Base-by-base conservation (phyloP, 768 basidiomycete genomes). In the Kwoniella dejecticola region DNA sequence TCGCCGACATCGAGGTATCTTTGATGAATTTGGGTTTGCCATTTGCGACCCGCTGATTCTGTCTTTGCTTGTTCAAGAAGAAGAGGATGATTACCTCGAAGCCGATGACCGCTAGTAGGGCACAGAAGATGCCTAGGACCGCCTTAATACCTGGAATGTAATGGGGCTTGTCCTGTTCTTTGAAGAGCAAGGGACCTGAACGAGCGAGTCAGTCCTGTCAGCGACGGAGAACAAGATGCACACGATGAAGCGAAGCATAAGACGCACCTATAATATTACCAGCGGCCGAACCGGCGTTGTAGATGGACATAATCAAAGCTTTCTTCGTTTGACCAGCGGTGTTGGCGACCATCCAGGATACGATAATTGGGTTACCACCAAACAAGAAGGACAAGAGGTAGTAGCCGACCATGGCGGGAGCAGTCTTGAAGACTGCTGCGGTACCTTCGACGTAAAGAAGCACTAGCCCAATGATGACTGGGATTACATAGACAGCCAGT, bases 211-310 rank as follows among this genome's bases (percentile, higher is more conserved):
- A n/a, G n/a, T n/a, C n/a, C n/a, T n/a, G n/a, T n/a, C n/a, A n/a
- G n/a, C n/a, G n/a, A n/a, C n/a, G n/a, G n/a, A n/a, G n/a, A n/a
- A n/a, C n/a, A n/a, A n/a, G n/a, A n/a, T n/a, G n/a, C n/a, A n/a
- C n/a, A n/a, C n/a, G n/a, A n/a, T n/a, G n/a, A n/a, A n/a, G n/a
- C n/a, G n/a, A n/a, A n/a, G n/a, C n/a, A n/a, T n/a, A 8, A 2
- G 21, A 31, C 48, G 30, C 29, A 50, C 48, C 61, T 56, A 81
- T 81, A 63, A 69, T 69, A 41, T 83, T 83, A 19, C 82, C 83
- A n/a, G 79, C 81, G 46, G 82, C 83, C 60, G 82, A 81, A 2
- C 81, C 83, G n/a, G 81, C 77, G 60, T 83, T 83, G 60, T 81
- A 77, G 7, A 82, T 62, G 2, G 81, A 82, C 24, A 82, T 83